Base-by-base conservation (phyloP, 805 yeast species). In the Wickerhamomyces canadensis region DNA sequence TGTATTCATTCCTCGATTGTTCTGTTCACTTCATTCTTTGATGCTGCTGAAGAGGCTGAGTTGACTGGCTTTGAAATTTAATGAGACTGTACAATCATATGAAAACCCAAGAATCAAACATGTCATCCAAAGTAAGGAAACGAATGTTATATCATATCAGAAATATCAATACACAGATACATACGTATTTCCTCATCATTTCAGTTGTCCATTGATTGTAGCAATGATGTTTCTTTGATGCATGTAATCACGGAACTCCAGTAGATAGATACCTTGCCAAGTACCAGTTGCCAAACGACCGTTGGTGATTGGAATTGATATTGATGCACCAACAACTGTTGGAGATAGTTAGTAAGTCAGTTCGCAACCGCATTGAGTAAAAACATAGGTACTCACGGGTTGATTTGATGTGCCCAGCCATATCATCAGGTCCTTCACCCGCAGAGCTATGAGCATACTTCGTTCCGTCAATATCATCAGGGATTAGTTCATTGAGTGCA, bases 371-470 rank as follows among this genome's bases (percentile, higher is more conserved):
- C 37, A 30, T 36, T 14, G 4, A 13, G 18, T 8, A 12, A 14
- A n/a, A 6, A 13, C 6, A 17, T 19, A 5, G 18, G 21, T 34
- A 41, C 48, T 16, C 19, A 56, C 70, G 42, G 2, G 75, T 60
- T 15, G 83, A 68, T 53, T 83, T 79, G 35, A 79, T 78, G 57
- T 84, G 94, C 1, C 89, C 84, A 2, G 91, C 85, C 88, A 84
- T 80, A 55, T 84, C 94, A 54, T 85, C 94, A 4, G 84, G 70
- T 1, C 86, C 94, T 58, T 84, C 94, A 37, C 81, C 91, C 12
- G 71, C 74, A 6, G 40, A 39, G 2, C 50, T 44, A 31, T 54
- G 58, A 24, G 35, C 34, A 35, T 52, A 54, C 25, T 47, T 42
- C 13, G 47, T 42, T 2, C 54, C 56, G 28, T 49, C 43, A 11